Evolutionary conservation across 345 rosid genomes (phyloP), one percentile per base, ranked within the genome.

Genomic region (Clarkia xantiana): DNA sequence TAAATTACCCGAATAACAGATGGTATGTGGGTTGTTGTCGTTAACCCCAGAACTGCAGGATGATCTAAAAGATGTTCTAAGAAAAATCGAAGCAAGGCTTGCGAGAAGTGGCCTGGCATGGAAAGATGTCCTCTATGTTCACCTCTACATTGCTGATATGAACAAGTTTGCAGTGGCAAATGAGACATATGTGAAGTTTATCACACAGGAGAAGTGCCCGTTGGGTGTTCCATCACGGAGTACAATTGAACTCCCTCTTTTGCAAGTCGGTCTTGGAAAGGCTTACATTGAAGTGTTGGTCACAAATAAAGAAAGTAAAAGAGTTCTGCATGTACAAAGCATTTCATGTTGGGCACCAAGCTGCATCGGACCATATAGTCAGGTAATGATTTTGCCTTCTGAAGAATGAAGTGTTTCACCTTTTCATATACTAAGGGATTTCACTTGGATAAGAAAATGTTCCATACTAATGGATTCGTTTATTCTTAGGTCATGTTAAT

Each of bases 331-430:
- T 62, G 98, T 91, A 5, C 96, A 86, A 55, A 91, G 96, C 63
- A 86, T 86, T 51, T 91, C 98, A 42, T 75, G 76, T 51, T 91
- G 98, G 98, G 98, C 98, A 53, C 98, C 98, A 41, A 84, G 98
- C 69, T 86, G 98, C 80, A 91, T 91, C 41, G 98, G 98, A 57
- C 98, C 98, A 51, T 91, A 86, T 56, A 86, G 98, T 65, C 98
- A 91, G 93, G 98, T 84, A 41, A 39, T 34, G 7, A 40, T 52
- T 38, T 29, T 19, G 15, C 56, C 2, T 46, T 46, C 18, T 36
- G 2, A 29, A 45, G 12, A 9, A 42, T 22, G 7, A 9, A 13
- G 25, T 2, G 6, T 43, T 49, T 20, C n/a, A n/a, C n/a, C 0
- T 3, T 20, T 18, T 56, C 36, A 0, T 17, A 42, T 3, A n/a